These are phyloP conservation scores for Fomitopsis schrenkii DNA, from an alignment of 1,284 basidiomycete genomes.

Conservation along the genomic window DNA sequence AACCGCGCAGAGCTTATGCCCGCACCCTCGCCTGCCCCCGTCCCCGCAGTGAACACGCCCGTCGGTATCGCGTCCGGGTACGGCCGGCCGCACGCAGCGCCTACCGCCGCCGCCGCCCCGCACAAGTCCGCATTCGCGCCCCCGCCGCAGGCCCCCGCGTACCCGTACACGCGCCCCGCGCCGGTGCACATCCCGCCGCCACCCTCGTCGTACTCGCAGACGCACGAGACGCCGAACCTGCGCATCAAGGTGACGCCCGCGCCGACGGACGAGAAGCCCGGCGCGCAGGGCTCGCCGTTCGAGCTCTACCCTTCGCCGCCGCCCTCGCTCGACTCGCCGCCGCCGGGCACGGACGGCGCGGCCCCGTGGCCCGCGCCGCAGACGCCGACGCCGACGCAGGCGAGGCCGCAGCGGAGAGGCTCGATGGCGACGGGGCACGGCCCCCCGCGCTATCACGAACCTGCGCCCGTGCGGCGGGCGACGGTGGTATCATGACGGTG, in stretches of 20 bases:
- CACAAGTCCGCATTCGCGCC: background rate
- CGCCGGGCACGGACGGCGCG: slow-evolving; percentile 20
- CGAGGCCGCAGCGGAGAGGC: slow-evolving; percentile 13
- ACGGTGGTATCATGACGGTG: slow-evolving; percentile 10
- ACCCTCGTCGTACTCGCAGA: slow-evolving; percentile 34
- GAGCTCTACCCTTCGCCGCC: slow-evolving; percentile 77
- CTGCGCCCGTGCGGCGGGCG: slow-evolving; percentile 8
- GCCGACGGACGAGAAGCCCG: slow-evolving; percentile 11
- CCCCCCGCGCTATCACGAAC: slow-evolving; percentile 12
- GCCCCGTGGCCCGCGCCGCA: slow-evolving; percentile 11
- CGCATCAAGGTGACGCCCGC: slow-evolving; percentile 30
- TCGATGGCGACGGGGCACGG: slow-evolving; percentile 19
- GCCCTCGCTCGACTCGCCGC: slow-evolving; percentile 68
- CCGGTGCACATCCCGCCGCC: slow-evolving; percentile 19
- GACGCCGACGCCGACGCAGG: background rate
- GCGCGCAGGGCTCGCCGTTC: slow-evolving; percentile 28
- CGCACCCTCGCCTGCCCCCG: slow-evolving; percentile 8
- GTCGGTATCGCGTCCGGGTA: slow-evolving; percentile 18
- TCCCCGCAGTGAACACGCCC: slow-evolving; percentile 10
- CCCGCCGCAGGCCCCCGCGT: slow-evolving; percentile 8
- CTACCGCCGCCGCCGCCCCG: slow-evolving; percentile 11
- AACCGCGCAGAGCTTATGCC: slow-evolving; percentile 41
- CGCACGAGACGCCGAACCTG: slow-evolving; percentile 26
- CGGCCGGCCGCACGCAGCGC: slow-evolving; percentile 14
- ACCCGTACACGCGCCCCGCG: slow-evolving; percentile 7